Conservation (phyloP, 768 basidiomycete species). For the Rhizopogon rudus region DNA sequence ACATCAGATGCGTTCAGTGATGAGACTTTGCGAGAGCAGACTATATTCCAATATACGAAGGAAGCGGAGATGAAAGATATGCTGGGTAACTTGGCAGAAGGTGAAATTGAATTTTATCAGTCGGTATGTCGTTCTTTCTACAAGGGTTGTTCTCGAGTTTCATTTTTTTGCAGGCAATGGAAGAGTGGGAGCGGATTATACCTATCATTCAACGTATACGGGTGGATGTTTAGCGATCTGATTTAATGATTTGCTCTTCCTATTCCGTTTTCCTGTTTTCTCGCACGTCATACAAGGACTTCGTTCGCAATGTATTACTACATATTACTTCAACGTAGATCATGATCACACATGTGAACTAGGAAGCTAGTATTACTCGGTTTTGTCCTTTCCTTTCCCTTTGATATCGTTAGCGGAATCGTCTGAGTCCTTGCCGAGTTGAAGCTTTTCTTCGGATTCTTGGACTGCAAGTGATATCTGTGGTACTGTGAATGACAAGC, state of each 20-base stretch:
- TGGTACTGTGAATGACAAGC: background rate
- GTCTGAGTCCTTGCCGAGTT: constrained; percentile 8
- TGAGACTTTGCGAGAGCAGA: constrained; percentile 88
- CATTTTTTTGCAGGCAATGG: constrained; percentile 64
- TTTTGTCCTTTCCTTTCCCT: constrained; percentile 8
- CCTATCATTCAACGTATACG: constrained; percentile 91
- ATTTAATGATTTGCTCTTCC: constrained; percentile 14
- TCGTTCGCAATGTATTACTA: constrained; percentile 7
- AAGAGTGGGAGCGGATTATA: constrained; percentile 96
- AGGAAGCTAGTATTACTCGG: background rate
- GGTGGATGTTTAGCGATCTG: constrained; percentile 67
- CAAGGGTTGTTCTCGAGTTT: constrained; percentile 1
- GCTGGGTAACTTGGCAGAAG: constrained; percentile 83
- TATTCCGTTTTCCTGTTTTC: constrained; percentile 9
- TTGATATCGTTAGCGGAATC: constrained; percentile 4
- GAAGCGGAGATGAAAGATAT: constrained; percentile 97
- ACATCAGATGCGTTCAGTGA: constrained; percentile 96
- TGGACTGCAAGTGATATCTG: constrained; percentile 76
- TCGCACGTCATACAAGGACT: constrained; percentile 7
- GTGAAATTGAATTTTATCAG: constrained; percentile 93
- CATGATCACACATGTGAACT: background rate
- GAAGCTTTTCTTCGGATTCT: constrained; percentile 70
- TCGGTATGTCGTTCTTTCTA: constrained; percentile 42
- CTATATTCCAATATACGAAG: constrained; percentile 85
- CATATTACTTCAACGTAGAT: constrained; percentile 1